Conservation (phyloP, 306 rosid species). For the Quercus suber region DNA sequence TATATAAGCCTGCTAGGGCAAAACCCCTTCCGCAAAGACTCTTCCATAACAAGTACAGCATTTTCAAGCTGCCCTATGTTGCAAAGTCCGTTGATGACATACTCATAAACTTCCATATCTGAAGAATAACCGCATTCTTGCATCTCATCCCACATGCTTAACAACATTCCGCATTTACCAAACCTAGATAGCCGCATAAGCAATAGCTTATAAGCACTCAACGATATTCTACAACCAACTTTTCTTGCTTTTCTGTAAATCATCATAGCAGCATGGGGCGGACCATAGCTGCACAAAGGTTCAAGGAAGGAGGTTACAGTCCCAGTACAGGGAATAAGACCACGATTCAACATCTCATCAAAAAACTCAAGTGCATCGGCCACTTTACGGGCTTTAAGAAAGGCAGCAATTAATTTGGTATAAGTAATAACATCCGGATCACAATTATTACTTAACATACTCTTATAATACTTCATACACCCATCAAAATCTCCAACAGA, state of each 20-base stretch:
- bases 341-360: constrained; percentile 71
- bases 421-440: constrained; percentile 59
- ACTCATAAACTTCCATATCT: constrained; percentile 76
- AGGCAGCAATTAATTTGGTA: constrained; percentile 49
- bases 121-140: constrained; percentile 70
- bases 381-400: constrained; percentile 61
- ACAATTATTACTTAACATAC: constrained; percentile 51
- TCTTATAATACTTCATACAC: constrained; percentile 53
- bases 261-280: constrained; percentile 82
- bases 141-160: constrained; percentile 81
- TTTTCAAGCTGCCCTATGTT: constrained; percentile 78
- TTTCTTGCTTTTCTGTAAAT: constrained; percentile 69
- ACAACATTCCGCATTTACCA: constrained; percentile 81
- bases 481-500: constrained; percentile 47
- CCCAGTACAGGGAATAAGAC: constrained; percentile 61
- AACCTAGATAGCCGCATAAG: constrained; percentile 77
- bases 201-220: constrained; percentile 68
- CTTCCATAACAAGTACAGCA: constrained; percentile 92
- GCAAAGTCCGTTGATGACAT: constrained; percentile 68
- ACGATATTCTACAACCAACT: constrained; percentile 55
- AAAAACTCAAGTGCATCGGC: constrained; percentile 79
- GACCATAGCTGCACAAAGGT: constrained; percentile 79
- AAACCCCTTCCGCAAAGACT: constrained; percentile 64
- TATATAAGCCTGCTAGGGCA: constrained; percentile 76
- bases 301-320: constrained; percentile 57